Conservation (phyloP, 805 yeast genomes). For the Candida silvicultrix region DNA sequence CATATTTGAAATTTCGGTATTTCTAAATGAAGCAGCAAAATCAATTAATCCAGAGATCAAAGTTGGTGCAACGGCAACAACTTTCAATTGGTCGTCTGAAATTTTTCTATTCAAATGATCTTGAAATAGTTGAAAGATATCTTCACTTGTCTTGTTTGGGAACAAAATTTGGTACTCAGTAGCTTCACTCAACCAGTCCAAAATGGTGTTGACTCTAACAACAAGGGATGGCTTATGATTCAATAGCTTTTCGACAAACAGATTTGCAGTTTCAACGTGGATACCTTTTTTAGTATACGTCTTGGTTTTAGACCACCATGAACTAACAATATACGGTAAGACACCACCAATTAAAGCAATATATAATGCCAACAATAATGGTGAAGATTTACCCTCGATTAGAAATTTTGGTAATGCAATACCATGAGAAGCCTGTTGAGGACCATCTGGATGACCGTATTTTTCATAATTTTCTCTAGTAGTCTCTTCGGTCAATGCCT, state of each 20-base stretch:
- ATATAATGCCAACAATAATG: conserved; percentile 58
- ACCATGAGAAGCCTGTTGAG: conserved; percentile 84
- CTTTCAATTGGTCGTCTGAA: conserved; percentile 36
- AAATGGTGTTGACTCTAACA: conserved; percentile 49
- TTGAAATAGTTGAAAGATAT: conserved; percentile 44
- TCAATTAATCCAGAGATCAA: conserved; percentile 71
- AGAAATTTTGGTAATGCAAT: conserved; percentile 91
- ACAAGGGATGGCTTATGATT: conserved; percentile 67
- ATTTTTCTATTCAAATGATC: conserved; percentile 53
- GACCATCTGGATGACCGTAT: conserved; percentile 98
- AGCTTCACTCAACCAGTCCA: conserved; percentile 57
- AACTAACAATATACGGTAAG: conserved; percentile 74
- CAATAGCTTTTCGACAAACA: conserved; percentile 63
- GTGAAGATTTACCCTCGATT: conserved; percentile 75
- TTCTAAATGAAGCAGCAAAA: conserved; percentile 75
- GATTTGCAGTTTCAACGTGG: conserved; percentile 76
- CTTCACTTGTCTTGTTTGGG: conserved; percentile 34
- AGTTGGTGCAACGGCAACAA: conserved; percentile 58
- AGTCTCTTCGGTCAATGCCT: conserved; percentile 87
- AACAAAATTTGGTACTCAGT: conserved; percentile 50
- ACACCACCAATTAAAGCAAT: conserved; percentile 67
- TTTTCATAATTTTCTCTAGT: conserved; percentile 74
- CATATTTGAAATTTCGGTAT: conserved; percentile 52
- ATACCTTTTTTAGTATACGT: conserved; percentile 77
- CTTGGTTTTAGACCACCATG: conserved; percentile 87